Evolutionary conservation across 164 flowering plant species (phyloP), one percentile per base, ranked within the genome.

Genomic region (Macadamia tetraphylla): DNA sequence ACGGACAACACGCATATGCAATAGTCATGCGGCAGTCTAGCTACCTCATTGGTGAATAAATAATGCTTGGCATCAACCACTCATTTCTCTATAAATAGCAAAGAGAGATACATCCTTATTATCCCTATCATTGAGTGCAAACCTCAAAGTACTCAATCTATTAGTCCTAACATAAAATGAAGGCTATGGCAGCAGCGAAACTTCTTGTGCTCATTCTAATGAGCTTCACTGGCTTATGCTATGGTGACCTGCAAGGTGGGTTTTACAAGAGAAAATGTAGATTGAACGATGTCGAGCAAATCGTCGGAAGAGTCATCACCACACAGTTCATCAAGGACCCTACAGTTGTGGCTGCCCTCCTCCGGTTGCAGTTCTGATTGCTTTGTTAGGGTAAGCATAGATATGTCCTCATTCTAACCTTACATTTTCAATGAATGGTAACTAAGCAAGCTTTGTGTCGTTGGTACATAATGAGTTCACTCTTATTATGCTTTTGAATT

Each of bases 341-440:
- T 0, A 69, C 81, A 2, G 70, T 83, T 15, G 73, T 70, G 1
- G 69, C 87, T 3, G 83, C 85, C 3, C 80, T 82, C n/a, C 75
- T 80, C 9, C 83, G 85, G 57, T 29, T 84, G 81, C 78, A 80
- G n/a, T 81, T 81, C 68, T 15, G 85, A 81, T 57, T 84, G 87
- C 70, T 84, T 84, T 67, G 83, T 80, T 48, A 63, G 51, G 29
- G 87, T 78, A 70, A 60, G 60, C 1, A 44, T 14, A 46, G 1
- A 9, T 43, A 43, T 43, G 9, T 43, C 48, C 9, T 43, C 9
- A 43, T 9, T 9, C 6, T 43, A 43, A 6, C 48, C 9, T 5
- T 43, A 9, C 48, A 43, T 43, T 43, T 43, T 43, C 7, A 43
- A 43, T 5, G 48, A 43, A 43, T 43, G 9, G 48, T 6, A 5